Evolutionary conservation across 2,329 filamentous ascomycete genomes (phyloP).

Genomic region (Escovopsis weberi): DNA sequence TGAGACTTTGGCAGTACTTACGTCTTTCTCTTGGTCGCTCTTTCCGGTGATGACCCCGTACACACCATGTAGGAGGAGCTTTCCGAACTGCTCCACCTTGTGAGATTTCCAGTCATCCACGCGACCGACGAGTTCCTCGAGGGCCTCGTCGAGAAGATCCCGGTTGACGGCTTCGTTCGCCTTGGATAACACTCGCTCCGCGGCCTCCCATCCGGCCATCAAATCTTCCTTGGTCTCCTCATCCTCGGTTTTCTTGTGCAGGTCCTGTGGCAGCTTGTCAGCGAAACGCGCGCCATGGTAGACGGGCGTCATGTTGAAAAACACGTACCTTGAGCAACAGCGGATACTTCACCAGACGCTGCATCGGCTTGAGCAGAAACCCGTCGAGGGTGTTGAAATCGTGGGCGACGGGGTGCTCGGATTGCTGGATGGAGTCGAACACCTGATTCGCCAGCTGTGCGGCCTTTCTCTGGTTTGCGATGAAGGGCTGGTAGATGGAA

Average conservation of each 20-base stretch:
- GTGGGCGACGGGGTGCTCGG: slow-evolving; percentile 65
- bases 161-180: slow-evolving; percentile 87
- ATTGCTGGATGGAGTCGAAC: slow-evolving; percentile 72
- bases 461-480: slow-evolving; percentile 88
- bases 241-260: slow-evolving; percentile 73
- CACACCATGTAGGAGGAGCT: slow-evolving; percentile 73
- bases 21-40: slow-evolving; percentile 84
- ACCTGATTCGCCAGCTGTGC: slow-evolving; percentile 70
- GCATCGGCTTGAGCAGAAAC: slow-evolving; percentile 92
- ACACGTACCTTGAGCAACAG: slow-evolving; percentile 61
- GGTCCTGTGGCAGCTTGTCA: slow-evolving; percentile 39
- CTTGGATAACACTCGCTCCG: slow-evolving; percentile 65
- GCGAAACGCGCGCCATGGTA: not conserved
- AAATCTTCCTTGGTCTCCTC: slow-evolving; percentile 59
- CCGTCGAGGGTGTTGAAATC: slow-evolving; percentile 80
- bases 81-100: slow-evolving; percentile 79
- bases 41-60: slow-evolving; percentile 84
- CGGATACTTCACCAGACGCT: slow-evolving; percentile 88
- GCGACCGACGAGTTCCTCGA: slow-evolving; percentile 64
- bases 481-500: slow-evolving; percentile 90
- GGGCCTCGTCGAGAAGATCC: slow-evolving; percentile 68
- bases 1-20: slow-evolving; percentile 27
- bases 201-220: slow-evolving; percentile 60
- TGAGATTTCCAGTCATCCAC: slow-evolving; percentile 98
- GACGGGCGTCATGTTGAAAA: not conserved